Conservation (phyloP, 345 rosid species). For the Erodium maritimum region DNA sequence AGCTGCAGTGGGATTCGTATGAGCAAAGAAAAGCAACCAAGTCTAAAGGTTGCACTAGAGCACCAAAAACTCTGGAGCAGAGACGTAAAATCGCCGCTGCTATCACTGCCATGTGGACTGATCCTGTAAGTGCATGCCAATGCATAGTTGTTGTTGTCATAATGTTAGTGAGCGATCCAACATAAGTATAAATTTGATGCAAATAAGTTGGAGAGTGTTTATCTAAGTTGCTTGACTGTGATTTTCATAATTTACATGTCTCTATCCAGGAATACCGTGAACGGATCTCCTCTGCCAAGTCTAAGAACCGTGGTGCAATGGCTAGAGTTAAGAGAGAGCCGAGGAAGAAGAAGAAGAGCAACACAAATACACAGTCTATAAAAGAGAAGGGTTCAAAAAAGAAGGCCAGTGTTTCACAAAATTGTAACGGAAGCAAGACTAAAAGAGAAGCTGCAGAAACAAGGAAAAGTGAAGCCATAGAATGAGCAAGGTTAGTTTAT, state of each 20-base stretch:
- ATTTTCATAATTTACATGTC: slow-evolving; percentile 9
- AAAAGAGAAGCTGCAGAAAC: slow-evolving; percentile 60
- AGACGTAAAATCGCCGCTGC: slow-evolving; percentile 81
- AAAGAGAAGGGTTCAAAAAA: slow-evolving; percentile 23
- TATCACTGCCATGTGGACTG: slow-evolving; percentile 90
- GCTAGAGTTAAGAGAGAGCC: slow-evolving; percentile 51
- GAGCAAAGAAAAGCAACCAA: slow-evolving; percentile 46
- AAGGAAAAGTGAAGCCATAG: slow-evolving; percentile 57
- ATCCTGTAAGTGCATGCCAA: slow-evolving; percentile 55
- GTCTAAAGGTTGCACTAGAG: slow-evolving; percentile 62
- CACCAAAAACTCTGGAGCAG: slow-evolving; percentile 84
- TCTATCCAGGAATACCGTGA: slow-evolving; percentile 56
- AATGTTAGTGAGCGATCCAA: too few species aligned
- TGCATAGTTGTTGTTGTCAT: not conserved
- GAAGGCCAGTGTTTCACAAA: too few species aligned
- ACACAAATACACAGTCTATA: slow-evolving; percentile 16
- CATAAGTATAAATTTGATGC: too few species aligned
- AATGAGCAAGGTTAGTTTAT: slow-evolving; percentile 63
- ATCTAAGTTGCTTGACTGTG: not conserved
- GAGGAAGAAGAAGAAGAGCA: slow-evolving; percentile 38
- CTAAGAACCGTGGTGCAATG: slow-evolving; percentile 57
- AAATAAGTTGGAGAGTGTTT: too few species aligned
- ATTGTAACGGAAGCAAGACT: too few species aligned
- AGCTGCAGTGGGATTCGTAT: slow-evolving; percentile 77
- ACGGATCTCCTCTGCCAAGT: slow-evolving; percentile 55